These are phyloP conservation scores for Pilobolus umbonatus DNA, from an alignment of 192 early-diverging fungal genomes.

Conservation along the genomic window DNA sequence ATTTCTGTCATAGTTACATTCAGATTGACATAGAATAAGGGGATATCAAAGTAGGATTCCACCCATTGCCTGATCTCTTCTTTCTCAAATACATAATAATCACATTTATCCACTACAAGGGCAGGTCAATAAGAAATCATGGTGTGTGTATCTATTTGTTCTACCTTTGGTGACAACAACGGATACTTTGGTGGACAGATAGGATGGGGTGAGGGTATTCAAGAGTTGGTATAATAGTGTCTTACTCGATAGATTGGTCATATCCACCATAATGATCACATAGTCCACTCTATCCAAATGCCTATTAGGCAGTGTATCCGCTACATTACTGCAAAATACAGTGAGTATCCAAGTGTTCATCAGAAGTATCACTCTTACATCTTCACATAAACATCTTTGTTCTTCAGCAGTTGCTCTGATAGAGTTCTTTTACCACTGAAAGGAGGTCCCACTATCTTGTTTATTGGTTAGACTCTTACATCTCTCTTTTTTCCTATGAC, in stretches of 20 bases:
- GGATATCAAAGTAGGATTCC: background rate
- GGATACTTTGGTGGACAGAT: slow-evolving; percentile 4
- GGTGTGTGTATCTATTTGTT: background rate
- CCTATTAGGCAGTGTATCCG: background rate
- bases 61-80: background rate
- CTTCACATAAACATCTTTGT: background rate
- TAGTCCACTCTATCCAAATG: slow-evolving; percentile 4
- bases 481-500: background rate
- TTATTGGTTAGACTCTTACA: too few relatives aligned
- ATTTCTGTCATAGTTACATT: background rate
- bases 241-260: slow-evolving; percentile 12
- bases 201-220: background rate
- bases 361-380: background rate
- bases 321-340: slow-evolving; percentile 2
- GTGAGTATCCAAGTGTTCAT: background rate
- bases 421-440: slow-evolving; percentile 19
- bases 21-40: slow-evolving; percentile 3
- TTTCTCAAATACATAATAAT: background rate
- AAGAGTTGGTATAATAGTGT: background rate
- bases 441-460: slow-evolving; percentile 17
- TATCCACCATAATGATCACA: slow-evolving; percentile 20
- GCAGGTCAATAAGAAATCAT: background rate
- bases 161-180: slow-evolving; percentile 16
- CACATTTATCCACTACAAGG: background rate
- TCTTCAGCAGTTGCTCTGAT: slow-evolving; percentile 9